Percentiles rank a stretch among this genome's conserved stretches.
Conservation (phyloP, 2,329 filamentous ascomycete species). For the Fusarium sp. region DNA sequence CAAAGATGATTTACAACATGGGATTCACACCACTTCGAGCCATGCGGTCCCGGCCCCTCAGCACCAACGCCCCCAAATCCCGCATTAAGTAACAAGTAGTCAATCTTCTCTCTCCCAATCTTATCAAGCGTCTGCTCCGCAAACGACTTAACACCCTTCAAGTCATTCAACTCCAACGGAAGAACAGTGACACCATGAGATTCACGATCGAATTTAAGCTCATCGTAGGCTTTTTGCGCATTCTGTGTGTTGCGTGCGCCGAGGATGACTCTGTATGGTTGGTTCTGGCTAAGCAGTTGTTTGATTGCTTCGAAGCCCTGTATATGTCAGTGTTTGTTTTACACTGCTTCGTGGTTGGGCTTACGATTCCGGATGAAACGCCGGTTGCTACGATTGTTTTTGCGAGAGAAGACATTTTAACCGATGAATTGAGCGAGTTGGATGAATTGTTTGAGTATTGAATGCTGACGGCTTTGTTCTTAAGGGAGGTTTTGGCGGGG, state of each 20-base stretch:
- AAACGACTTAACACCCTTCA: constrained; percentile 60
- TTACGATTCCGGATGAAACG: constrained; percentile 61
- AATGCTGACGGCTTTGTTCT: background rate
- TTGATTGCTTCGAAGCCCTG: constrained; percentile 66
- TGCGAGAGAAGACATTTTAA: constrained; percentile 52
- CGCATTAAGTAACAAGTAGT: constrained; percentile 64
- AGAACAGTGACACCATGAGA: constrained; percentile 58
- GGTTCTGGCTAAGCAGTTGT: constrained; percentile 59
- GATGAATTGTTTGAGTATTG: background rate
- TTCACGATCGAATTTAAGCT: constrained; percentile 55
- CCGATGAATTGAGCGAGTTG: background rate
- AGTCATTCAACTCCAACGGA: constrained; percentile 60
- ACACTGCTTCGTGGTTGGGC: constrained; percentile 7
- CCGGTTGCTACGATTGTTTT: constrained; percentile 65
- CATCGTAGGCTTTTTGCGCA: constrained; percentile 57
- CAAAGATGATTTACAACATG: constrained; percentile 66
- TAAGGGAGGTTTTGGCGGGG: constrained; percentile 27
- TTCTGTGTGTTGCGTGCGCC: constrained; percentile 59
- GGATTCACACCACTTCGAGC: constrained; percentile 62
- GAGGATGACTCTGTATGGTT: constrained; percentile 62
- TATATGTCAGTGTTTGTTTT: background rate
- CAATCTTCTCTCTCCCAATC: constrained; percentile 56
- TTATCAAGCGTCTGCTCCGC: constrained; percentile 57
- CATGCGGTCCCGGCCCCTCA: constrained; percentile 51
- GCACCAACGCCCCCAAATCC: constrained; percentile 54